phyloP scores from a whole-genome alignment of 1,284 basidiomycete species.

The Moesziomyces antarcticus region DNA sequence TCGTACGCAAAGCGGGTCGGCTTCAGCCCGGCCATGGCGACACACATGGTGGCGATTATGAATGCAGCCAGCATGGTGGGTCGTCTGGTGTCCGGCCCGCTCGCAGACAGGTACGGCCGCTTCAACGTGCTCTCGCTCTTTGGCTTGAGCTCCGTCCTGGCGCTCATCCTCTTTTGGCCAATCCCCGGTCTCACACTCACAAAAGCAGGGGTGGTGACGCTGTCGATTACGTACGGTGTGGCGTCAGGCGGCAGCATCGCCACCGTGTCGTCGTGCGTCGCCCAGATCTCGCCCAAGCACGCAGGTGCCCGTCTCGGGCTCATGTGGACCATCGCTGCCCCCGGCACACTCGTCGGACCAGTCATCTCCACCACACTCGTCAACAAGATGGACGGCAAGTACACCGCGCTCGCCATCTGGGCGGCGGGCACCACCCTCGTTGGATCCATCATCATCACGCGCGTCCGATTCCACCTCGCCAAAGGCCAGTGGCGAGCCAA shows the following conservation, averaged over 20 bases:
- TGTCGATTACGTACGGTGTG: conserved; percentile 33
- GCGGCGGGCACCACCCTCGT: conserved; percentile 28
- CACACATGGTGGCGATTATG: conserved; percentile 43
- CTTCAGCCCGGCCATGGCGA: conserved; percentile 25
- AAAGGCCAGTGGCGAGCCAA: conserved; percentile 27
- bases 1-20: conserved; percentile 39
- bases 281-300: conserved; percentile 26
- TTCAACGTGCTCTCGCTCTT: conserved; percentile 42
- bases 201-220: conserved; percentile 29
- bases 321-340: conserved; percentile 43
- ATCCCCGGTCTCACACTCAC: conserved; percentile 38
- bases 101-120: conserved; percentile 36
- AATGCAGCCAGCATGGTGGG: conserved; percentile 40
- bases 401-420: conserved; percentile 42
- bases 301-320: conserved; percentile 31
- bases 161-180: conserved; percentile 37
- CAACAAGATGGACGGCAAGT: conserved; percentile 24
- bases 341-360: conserved; percentile 38
- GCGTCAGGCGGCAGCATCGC: conserved; percentile 42
- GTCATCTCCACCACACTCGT: conserved; percentile 36
- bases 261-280: conserved; percentile 30
- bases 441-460: conserved; percentile 26
- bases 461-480: conserved; percentile 26
- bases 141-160: conserved; percentile 20
- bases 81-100: conserved; percentile 29